Evolutionary conservation across 495 filamentous ascomycete species (phyloP).

Genomic region (Hypoxylon cercidicola): DNA sequence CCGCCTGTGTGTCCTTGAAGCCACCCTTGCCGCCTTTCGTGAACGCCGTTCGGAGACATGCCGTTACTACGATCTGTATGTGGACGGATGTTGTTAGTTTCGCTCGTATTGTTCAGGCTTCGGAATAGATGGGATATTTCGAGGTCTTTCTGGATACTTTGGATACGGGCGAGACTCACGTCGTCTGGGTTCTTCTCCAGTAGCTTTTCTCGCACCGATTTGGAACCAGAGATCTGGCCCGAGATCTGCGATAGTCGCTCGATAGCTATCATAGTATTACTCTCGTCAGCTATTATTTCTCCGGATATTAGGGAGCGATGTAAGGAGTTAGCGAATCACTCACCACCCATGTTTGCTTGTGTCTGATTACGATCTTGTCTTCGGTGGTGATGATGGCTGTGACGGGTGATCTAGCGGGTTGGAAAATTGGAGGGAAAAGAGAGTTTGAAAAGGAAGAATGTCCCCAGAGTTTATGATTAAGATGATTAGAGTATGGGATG

Average conservation of each 20-base stretch:
- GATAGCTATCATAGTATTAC: conserved; percentile 47
- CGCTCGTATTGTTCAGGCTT: neutral
- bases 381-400: neutral
- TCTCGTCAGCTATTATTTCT: conserved; percentile 21
- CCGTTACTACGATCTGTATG: conserved; percentile 84
- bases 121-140: neutral
- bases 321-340: conserved; percentile 14
- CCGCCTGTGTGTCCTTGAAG: conserved; percentile 92
- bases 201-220: conserved; percentile 56
- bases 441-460: conserved; percentile 19
- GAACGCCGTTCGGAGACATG: conserved; percentile 89
- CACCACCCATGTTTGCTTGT: conserved; percentile 45
- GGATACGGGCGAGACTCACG: conserved; percentile 47
- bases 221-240: conserved; percentile 56
- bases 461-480: conserved; percentile 18
- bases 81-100: conserved; percentile 16
- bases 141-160: neutral
- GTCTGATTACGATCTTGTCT: conserved; percentile 9
- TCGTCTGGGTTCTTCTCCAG: conserved; percentile 63
- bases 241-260: conserved; percentile 59
- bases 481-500: neutral
- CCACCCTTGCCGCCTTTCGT: conserved; percentile 92
- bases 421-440: conserved; percentile 8
- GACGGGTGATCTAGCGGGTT: neutral
- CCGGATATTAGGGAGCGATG: too few species aligned